These are phyloP conservation scores for Pleurozium schreberi DNA, from an alignment of 225 moss, liverwort and hornwort genomes.

Conservation along the genomic window DNA sequence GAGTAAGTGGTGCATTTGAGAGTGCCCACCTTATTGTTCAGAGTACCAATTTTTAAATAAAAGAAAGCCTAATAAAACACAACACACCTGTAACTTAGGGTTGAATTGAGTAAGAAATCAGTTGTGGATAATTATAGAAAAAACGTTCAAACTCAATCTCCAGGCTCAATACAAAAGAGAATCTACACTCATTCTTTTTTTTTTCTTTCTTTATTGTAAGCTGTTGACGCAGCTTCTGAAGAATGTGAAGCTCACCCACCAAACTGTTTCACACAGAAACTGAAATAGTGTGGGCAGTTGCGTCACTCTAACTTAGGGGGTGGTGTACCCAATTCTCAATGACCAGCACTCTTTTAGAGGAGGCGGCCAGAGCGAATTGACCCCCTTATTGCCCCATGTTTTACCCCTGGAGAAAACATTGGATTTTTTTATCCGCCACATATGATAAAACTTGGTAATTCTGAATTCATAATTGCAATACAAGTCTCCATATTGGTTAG, in stretches of 20 bases:
- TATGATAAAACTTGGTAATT: too few relatives aligned
- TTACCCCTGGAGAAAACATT: too few relatives aligned
- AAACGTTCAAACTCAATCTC: too few relatives aligned
- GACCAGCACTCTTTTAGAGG: not conserved
- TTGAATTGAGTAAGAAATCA: not conserved
- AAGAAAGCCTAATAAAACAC: not conserved
- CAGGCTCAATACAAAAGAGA: not conserved
- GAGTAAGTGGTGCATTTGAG: not conserved
- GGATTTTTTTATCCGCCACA: too few relatives aligned
- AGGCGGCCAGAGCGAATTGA: too few relatives aligned
- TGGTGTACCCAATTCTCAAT: not conserved
- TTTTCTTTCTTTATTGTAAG: not conserved
- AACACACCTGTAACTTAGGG: too few relatives aligned
- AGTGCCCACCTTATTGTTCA: not conserved
- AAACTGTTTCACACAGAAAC: not conserved
- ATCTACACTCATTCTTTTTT: not conserved
- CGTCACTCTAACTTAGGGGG: too few relatives aligned
- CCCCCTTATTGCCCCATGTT: too few relatives aligned
- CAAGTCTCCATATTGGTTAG: too few relatives aligned
- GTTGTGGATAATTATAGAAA: not conserved
- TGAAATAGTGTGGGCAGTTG: not conserved
- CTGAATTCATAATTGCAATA: too few relatives aligned
- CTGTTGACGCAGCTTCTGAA: not conserved
- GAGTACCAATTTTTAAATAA: not conserved
- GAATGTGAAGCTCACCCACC: not conserved